A percentile compares a stretch with the other conserved stretches of the same genome.
These are phyloP conservation scores for Leptographium procerum DNA, from an alignment of 2,329 filamentous ascomycete species.

Conservation along the genomic window DNA sequence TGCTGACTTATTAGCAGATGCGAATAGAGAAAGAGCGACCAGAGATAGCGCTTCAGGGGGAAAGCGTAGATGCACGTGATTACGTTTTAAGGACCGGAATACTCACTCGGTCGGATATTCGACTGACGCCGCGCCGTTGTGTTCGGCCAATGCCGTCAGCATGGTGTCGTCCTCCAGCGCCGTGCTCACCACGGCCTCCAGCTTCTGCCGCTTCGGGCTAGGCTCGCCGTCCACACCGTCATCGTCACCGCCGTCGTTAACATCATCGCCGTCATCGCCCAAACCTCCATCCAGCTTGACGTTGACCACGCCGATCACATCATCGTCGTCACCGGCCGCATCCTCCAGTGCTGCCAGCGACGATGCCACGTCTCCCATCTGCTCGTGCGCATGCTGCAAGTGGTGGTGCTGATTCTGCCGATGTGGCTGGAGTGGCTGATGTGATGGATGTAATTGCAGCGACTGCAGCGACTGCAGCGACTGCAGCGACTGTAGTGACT, in stretches of 20 bases:
- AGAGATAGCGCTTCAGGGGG: too few relatives aligned
- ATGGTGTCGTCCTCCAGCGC: slow-evolving; percentile 36
- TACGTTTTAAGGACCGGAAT: neutral
- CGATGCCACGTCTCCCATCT: neutral
- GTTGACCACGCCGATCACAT: neutral
- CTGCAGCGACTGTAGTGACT: neutral
- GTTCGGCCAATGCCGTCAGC: slow-evolving; percentile 31
- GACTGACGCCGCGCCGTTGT: slow-evolving; percentile 24
- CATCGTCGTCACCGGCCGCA: slow-evolving; percentile 6
- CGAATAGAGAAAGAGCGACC: neutral
- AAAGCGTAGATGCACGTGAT: neutral
- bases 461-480: neutral
- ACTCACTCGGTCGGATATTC: slow-evolving; percentile 34
- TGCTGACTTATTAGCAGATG: neutral
- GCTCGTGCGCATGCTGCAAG: neutral
- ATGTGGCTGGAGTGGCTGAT: too few relatives aligned
- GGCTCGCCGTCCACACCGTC: slow-evolving; percentile 16
- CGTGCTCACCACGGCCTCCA: slow-evolving; percentile 24
- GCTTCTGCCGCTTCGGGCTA: slow-evolving; percentile 29
- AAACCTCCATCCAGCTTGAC: neutral
- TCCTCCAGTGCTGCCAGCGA: slow-evolving; percentile 4
- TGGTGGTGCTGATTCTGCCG: neutral
- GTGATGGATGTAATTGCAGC: too few relatives aligned
- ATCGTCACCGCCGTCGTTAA: slow-evolving; percentile 8
- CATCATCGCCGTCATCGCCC: neutral